Evolutionary conservation across 2,329 filamentous ascomycete genomes (phyloP).

Genomic region (Raffaelea deltoideospora): DNA sequence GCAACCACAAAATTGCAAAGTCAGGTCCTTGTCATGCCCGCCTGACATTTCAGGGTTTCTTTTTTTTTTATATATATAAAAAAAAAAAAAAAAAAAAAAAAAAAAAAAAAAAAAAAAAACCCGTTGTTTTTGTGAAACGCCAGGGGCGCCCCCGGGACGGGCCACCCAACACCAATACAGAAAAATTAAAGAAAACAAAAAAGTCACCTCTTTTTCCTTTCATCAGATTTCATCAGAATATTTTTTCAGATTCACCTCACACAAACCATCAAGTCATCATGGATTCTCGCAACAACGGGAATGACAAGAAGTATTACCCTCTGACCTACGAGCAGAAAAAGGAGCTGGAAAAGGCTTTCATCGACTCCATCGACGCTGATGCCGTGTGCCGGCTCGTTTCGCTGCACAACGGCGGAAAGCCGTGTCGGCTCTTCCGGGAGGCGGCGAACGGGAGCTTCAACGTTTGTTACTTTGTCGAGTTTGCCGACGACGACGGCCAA

Average conservation of each 20-base stretch:
- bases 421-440: background rate
- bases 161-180: too few species aligned
- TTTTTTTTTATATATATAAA: too few species aligned
- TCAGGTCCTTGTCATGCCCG: too few species aligned
- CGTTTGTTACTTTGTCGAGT: constrained; percentile 5
- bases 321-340: background rate
- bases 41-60: too few species aligned
- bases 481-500: background rate
- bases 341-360: background rate
- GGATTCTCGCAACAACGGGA: background rate
- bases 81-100: too few species aligned
- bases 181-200: too few species aligned
- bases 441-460: constrained; percentile 2
- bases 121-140: too few species aligned
- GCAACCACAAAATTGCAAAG: too few species aligned
- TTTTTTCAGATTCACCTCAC: background rate
- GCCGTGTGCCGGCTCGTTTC: constrained; percentile 3
- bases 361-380: constrained; percentile 1
- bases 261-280: constrained; percentile 1
- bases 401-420: background rate
- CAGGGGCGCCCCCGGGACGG: too few species aligned
- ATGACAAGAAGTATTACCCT: background rate
- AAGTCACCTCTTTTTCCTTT: too few species aligned
- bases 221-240: too few species aligned
- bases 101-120: too few species aligned